Percentiles rank a stretch among this genome's conserved stretches.
These are phyloP conservation scores for Cutaneotrichosporon cyanovorans DNA, from an alignment of 1,284 basidiomycete species.

Conservation along the genomic window DNA sequence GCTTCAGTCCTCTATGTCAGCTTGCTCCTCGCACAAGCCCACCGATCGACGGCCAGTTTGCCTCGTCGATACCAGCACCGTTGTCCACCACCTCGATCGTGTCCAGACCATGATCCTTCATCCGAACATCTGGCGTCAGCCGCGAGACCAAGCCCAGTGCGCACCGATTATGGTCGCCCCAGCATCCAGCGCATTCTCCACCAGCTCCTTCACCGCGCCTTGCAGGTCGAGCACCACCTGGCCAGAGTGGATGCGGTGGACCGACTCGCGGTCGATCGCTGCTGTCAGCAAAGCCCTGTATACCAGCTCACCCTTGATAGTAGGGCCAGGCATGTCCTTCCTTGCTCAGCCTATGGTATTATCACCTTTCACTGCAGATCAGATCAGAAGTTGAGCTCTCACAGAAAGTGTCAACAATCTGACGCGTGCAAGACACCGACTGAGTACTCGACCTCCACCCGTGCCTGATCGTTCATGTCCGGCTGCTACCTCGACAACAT, in stretches of 20 bases:
- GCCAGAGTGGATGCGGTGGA: slow-evolving; percentile 82
- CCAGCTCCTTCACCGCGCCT: slow-evolving; percentile 87
- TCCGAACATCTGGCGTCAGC: slow-evolving; percentile 64
- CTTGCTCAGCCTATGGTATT: no score
- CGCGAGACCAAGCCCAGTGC: no score
- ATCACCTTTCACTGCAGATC: no score
- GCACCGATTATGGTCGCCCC: slow-evolving; percentile 76
- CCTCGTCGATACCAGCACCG: slow-evolving; percentile 71
- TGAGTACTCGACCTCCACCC: slow-evolving; percentile 8
- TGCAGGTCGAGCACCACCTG: slow-evolving; percentile 94
- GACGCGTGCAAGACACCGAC: no score
- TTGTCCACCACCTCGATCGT: slow-evolving; percentile 88
- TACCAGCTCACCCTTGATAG: slow-evolving; percentile 7
- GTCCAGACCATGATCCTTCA: slow-evolving; percentile 82
- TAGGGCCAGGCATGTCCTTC: background rate
- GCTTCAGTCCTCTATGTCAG: slow-evolving; percentile 63
- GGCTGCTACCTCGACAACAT: background rate
- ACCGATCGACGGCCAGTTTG: slow-evolving; percentile 75
- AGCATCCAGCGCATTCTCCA: slow-evolving; percentile 94
- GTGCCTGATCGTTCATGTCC: slow-evolving; percentile 2
- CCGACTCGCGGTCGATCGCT: slow-evolving; percentile 66
- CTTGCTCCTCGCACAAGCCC: background rate
- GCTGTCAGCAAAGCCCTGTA: background rate
- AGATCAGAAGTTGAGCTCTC: no score
- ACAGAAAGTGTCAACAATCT: no score